Percentiles rank a stretch among this genome's conserved stretches.
Evolutionary conservation across 495 filamentous ascomycete species (phyloP).

Genomic region (Penicillium macrosclerotiorum): DNA sequence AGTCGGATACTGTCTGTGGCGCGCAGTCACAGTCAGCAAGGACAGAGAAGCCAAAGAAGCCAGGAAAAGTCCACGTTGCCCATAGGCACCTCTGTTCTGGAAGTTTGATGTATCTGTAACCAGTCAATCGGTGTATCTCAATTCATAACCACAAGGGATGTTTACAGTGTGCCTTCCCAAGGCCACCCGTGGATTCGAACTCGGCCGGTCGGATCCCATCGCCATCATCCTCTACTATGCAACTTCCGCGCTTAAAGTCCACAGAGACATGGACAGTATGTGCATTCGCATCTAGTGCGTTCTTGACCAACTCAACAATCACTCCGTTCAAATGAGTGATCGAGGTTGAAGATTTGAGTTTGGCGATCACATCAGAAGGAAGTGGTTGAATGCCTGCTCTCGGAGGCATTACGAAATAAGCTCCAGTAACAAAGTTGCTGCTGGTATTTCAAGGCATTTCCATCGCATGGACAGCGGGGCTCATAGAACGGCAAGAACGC

Average conservation of each 20-base stretch:
- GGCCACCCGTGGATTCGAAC: slow-evolving; percentile 66
- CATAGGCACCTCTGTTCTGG: slow-evolving; percentile 52
- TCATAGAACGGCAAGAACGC: slow-evolving; percentile 9
- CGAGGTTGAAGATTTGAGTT: slow-evolving; percentile 79
- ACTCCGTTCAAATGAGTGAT: slow-evolving; percentile 76
- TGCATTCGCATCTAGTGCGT: slow-evolving; percentile 80
- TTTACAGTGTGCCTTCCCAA: slow-evolving; percentile 75
- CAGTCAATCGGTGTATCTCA: slow-evolving; percentile 16
- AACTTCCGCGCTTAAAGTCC: slow-evolving; percentile 74
- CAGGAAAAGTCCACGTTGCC: slow-evolving; percentile 71
- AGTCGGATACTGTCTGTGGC: slow-evolving; percentile 57
- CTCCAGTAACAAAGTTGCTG: not conserved
- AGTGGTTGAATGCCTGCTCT: slow-evolving; percentile 60
- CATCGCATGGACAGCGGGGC: slow-evolving; percentile 2
- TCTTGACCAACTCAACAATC: slow-evolving; percentile 73
- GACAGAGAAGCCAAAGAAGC: slow-evolving; percentile 76
- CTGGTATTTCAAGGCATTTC: slow-evolving; percentile 8
- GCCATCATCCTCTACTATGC: slow-evolving; percentile 87
- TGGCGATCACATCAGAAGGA: slow-evolving; percentile 72
- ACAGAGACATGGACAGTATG: slow-evolving; percentile 68
- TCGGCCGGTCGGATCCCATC: slow-evolving; percentile 70
- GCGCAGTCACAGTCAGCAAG: slow-evolving; percentile 75
- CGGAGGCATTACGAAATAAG: slow-evolving; percentile 16
- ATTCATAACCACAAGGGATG: no score
- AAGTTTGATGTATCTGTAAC: slow-evolving; percentile 76